These are phyloP conservation scores for Echites panduratus DNA, from an alignment of 257 asterid genomes.

Conservation along the genomic window DNA sequence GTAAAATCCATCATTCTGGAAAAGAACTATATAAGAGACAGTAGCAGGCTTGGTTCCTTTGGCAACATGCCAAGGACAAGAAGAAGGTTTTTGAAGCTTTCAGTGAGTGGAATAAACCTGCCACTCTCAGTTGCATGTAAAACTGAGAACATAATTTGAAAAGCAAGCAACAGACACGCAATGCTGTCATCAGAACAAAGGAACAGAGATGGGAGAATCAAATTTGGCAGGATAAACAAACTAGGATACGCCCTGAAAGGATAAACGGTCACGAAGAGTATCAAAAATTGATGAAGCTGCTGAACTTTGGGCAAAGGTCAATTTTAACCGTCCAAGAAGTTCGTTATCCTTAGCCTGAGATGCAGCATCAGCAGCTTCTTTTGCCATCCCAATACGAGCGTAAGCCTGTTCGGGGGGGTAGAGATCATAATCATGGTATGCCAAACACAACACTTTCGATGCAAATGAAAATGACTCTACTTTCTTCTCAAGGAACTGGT, in stretches of 20 bases:
- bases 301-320: constrained; percentile 61
- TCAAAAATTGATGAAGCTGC: constrained; percentile 73
- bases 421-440: no score
- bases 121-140: background rate
- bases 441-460: no score
- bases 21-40: background rate
- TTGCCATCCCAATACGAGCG: constrained; percentile 91
- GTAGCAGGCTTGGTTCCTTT: background rate
- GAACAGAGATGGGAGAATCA: background rate
- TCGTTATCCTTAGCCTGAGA: constrained; percentile 88
- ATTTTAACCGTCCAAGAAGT: constrained; percentile 66
- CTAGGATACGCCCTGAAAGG: constrained; percentile 77
- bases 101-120: background rate
- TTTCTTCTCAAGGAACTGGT: background rate
- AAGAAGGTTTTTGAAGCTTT: background rate
- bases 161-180: background rate
- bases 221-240: background rate
- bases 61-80: no score
- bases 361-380: constrained; percentile 95
- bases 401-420: constrained; percentile 51
- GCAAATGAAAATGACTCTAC: no score
- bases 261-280: constrained; percentile 69
- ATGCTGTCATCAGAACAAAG: background rate
- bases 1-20: background rate
- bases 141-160: background rate